Conservation (phyloP, 805 yeast genomes). For the Wickerhamomyces kurtzmanii region DNA sequence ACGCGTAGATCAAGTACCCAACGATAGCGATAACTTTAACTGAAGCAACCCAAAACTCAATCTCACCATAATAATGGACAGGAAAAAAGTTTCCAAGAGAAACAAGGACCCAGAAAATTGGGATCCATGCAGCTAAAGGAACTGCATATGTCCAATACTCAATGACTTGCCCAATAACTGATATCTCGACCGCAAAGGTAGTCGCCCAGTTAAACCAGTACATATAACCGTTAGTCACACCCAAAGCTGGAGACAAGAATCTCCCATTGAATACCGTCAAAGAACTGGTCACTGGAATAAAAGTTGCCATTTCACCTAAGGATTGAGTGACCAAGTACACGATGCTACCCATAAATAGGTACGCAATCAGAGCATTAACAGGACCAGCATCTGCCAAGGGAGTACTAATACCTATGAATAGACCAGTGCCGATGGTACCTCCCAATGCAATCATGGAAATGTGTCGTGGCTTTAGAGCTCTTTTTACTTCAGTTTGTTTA, state of each 20-base stretch:
- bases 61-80: conserved; percentile 44
- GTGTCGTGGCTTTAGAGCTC: conserved; percentile 54
- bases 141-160: conserved; percentile 43
- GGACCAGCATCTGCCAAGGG: conserved; percentile 54
- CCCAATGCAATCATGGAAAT: conserved; percentile 67
- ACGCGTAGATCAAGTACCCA: conserved; percentile 44
- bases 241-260: conserved; percentile 54
- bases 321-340: conserved; percentile 56
- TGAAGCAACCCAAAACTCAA: conserved; percentile 46
- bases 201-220: conserved; percentile 72
- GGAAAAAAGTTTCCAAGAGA: conserved; percentile 38
- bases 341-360: conserved; percentile 50
- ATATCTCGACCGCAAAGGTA: conserved; percentile 52
- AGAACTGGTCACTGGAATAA: conserved; percentile 53
- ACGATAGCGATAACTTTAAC: conserved; percentile 43
- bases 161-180: conserved; percentile 47
- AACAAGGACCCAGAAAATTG: conserved; percentile 38
- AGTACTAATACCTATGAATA: conserved; percentile 52
- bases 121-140: conserved; percentile 55
- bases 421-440: conserved; percentile 68
- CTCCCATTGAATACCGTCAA: conserved; percentile 56
- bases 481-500: conserved; percentile 34
- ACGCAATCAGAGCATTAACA: conserved; percentile 50
- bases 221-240: conserved; percentile 60
- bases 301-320: conserved; percentile 69